Base-by-base conservation (phyloP, 768 basidiomycete genomes). In the Brasilioporus rufonigricans region DNA sequence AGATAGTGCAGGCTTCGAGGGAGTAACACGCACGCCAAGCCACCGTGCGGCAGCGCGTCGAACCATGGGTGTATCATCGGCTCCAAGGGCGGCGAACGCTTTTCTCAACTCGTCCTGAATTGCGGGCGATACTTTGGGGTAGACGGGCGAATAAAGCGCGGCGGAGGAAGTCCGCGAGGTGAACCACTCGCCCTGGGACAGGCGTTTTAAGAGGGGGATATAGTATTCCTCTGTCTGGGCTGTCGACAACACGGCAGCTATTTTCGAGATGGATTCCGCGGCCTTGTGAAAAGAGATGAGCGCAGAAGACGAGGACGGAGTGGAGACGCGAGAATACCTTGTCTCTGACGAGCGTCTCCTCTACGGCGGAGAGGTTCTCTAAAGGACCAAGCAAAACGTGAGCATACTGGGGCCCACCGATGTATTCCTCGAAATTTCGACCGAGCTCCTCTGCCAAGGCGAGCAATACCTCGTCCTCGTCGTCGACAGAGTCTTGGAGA, bases 31-130 rank as follows among this genome's bases (percentile, higher is more conserved):
- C 71, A 98, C 95, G 45, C 93, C 96, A 44, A 98, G 87, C 83
- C 90, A 93, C 73, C 93, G 97, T 13, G 95, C 95, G 44, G 94
- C 94, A 26, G 96, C 95, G 58, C 97, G 81, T 65, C 95, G 80
- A 55, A 98, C 96, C 97, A 99, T 99, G 24, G 97, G 97, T 13
- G 97, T 99, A 67, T 99, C 97, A 68, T 99, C 97, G 19, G 84
- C 80, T 10, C 89, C 90, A 29, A 99, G 81, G 31, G 83, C 80
- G 10, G 85, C 78, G 64, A 91, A 99, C 49, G 86, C 82, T 71
- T 89, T 90, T 58, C 95, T 83, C 63, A 98, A 74, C 38, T 98
- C 96, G 52, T 93, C 92, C 72, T 94, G 91, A 55, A 87, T 75
- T 38, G 76, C 64, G 14, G 85, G 73, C 3, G 88, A 82, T 21